Conservation (phyloP, 1,284 basidiomycete genomes). For the Stereum hirsutum region DNA sequence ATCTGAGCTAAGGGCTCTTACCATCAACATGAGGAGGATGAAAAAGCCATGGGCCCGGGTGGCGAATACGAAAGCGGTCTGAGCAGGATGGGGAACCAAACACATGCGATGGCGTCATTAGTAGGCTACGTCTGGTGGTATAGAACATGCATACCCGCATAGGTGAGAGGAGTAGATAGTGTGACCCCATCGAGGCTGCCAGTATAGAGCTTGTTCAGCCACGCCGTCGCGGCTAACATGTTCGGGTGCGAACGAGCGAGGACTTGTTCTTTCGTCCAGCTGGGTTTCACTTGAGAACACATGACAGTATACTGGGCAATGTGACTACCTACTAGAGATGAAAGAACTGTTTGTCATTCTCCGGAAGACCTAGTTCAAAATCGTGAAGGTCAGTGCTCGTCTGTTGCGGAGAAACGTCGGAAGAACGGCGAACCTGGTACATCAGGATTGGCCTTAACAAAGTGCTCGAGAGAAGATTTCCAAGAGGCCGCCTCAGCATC, state of each 20-base stretch:
- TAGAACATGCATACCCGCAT: no score
- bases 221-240: constrained; percentile 47
- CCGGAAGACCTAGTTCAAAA: constrained; percentile 37
- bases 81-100: constrained; percentile 17
- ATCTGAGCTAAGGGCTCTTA: constrained; percentile 13
- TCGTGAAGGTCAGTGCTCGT: background rate
- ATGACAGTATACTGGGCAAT: background rate
- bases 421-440: constrained; percentile 30
- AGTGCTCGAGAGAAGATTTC: constrained; percentile 47
- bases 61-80: constrained; percentile 80
- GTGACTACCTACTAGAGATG: constrained; percentile 46
- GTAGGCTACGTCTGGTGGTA: no score
- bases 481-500: constrained; percentile 43
- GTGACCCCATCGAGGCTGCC: constrained; percentile 45
- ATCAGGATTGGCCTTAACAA: constrained; percentile 46
- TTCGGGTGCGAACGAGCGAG: constrained; percentile 71
- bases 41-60: constrained; percentile 61
- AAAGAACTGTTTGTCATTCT: constrained; percentile 61
- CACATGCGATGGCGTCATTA: no score
- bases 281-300: constrained; percentile 14
- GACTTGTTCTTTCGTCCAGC: constrained; percentile 65
- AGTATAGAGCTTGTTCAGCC: constrained; percentile 57
- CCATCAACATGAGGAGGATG: constrained; percentile 79
- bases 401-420: background rate
- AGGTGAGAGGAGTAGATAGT: constrained; percentile 59